Conservation (phyloP, 75 land plant species). For the Cupressus sempervirens region DNA sequence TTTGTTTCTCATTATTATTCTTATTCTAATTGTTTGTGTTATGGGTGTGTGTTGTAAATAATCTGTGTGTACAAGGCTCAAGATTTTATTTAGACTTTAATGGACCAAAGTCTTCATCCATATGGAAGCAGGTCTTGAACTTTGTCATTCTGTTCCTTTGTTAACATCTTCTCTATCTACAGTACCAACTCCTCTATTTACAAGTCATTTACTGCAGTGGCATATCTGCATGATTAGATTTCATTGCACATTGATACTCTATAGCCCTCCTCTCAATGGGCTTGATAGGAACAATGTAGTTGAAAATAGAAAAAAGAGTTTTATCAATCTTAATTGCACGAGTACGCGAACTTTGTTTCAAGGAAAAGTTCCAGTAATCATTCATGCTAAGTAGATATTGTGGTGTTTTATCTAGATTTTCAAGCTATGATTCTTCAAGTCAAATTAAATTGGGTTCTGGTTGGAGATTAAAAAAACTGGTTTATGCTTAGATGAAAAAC, state of each 20-base stretch:
- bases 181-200: background rate
- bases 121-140: too few relatives aligned
- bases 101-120: too few relatives aligned
- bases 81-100: too few relatives aligned
- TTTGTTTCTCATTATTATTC: too few relatives aligned
- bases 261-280: background rate
- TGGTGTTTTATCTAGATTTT: background rate
- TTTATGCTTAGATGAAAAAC: background rate
- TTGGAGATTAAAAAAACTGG: background rate
- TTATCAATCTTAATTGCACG: background rate
- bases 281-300: background rate
- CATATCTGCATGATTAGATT: too few relatives aligned
- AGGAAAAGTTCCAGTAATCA: background rate
- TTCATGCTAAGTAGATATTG: background rate
- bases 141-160: too few relatives aligned
- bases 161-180: too few relatives aligned
- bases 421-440: background rate
- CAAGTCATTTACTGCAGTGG: background rate
- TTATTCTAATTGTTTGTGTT: too few relatives aligned
- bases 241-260: too few relatives aligned
- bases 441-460: background rate
- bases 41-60: too few relatives aligned
- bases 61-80: too few relatives aligned
- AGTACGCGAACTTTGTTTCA: background rate
- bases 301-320: background rate